Evolutionary conservation across 257 asterid species (phyloP), one percentile per base, ranked within the genome.

Genomic region (Fraxinus quadrangulata): DNA sequence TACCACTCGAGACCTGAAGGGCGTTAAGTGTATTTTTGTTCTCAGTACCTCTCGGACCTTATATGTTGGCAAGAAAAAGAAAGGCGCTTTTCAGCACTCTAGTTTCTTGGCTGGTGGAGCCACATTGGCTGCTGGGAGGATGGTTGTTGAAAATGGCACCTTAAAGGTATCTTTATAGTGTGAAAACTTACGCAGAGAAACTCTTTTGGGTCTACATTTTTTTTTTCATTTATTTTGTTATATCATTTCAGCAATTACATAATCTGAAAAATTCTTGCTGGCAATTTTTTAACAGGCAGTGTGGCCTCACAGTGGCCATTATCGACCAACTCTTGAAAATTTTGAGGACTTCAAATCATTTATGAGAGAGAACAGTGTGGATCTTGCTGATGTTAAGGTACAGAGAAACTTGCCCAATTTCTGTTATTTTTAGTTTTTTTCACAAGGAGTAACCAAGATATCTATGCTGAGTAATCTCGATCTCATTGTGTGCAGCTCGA

Each of bases 291-390:
- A 61, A 70, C 83, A 87, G 89, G 88, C 88, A 16, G 89, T 87
- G n/a, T 90, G 92, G 91, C 92, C 95, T 70, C 92, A 90, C 85
- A 88, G 95, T 39, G 95, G 95, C 28, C 95, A 90, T 63, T 90
- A 90, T 73, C 75, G 82, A 34, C 95, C 92, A 4, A 90, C 91
- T 42, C 91, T 84, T 13, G 93, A 90, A 73, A 88, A 88, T 76
- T 88, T 90, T 70, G 88, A 87, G 39, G 90, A 87, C 59, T 84
- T 90, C 81, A 42, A 87, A 67, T 83, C 88, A 9, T 90, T 90
- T 80, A 86, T 90, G n/a, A 68, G 80, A 71, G 92, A 90, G 75
- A 84, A 80, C 54, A 37, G 80, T 4, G 88, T 90, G 36, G 85
- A 88, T 80, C 91, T 90, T 73, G 61, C 75, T 75, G 80, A 83